Percentiles rank a stretch among this genome's conserved stretches.
These are phyloP conservation scores for Trypanosoma scelopori DNA, from an alignment of 208 protist species.

Conservation along the genomic window DNA sequence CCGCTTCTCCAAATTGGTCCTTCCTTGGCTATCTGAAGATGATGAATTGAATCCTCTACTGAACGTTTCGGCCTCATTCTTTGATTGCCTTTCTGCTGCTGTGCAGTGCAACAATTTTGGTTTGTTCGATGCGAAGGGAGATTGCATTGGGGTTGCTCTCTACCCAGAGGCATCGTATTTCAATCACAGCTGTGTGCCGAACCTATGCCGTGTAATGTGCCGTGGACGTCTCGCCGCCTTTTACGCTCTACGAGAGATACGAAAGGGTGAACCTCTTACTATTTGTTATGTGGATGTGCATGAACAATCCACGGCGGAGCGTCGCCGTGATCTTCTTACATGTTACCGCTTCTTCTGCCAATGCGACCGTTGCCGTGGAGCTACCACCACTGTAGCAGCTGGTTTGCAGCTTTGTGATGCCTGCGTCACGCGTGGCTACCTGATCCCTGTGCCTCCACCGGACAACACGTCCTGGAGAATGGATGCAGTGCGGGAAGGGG, in stretches of 20 bases:
- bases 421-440: slow-evolving; percentile 51
- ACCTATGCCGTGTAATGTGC: slow-evolving; percentile 69
- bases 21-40: slow-evolving; percentile 32
- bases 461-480: slow-evolving; percentile 2
- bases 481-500: slow-evolving; percentile 7
- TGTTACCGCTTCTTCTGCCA: slow-evolving; percentile 71
- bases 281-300: slow-evolving; percentile 80
- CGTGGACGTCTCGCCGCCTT: slow-evolving; percentile 48
- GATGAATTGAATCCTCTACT: background rate
- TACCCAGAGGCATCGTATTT: slow-evolving; percentile 76
- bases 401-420: slow-evolving; percentile 38
- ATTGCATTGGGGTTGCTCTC: slow-evolving; percentile 51
- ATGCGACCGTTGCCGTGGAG: slow-evolving; percentile 58
- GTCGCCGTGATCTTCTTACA: slow-evolving; percentile 47
- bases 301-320: slow-evolving; percentile 53
- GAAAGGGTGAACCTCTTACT: slow-evolving; percentile 42
- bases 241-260: slow-evolving; percentile 63
- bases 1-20: slow-evolving; percentile 42
- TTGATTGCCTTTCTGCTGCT: slow-evolving; percentile 55
- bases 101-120: slow-evolving; percentile 73
- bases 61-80: slow-evolving; percentile 36
- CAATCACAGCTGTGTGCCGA: slow-evolving; percentile 74
- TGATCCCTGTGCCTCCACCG: slow-evolving; percentile 35
- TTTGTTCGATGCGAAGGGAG: slow-evolving; percentile 42
- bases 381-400: background rate